Conservation (phyloP, 768 basidiomycete species). For the Russula foetens region DNA sequence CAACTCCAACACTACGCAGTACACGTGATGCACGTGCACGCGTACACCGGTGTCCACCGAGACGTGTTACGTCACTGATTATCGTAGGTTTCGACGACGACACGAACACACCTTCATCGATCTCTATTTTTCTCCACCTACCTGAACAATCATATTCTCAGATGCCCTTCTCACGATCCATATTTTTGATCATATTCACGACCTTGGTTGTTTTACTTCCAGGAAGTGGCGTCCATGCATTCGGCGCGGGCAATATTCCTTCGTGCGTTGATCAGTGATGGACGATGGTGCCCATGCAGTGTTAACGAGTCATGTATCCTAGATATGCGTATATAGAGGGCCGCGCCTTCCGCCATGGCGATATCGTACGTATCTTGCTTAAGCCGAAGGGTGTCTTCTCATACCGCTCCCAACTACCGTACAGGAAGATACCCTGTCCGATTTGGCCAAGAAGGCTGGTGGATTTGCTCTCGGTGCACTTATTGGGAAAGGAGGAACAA, state of each 20-base stretch:
- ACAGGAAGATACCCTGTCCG: slow-evolving; percentile 64
- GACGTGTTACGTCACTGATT: too few species aligned
- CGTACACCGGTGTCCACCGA: too few species aligned
- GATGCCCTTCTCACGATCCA: slow-evolving; percentile 7
- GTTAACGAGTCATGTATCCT: not conserved
- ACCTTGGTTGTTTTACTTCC: slow-evolving; percentile 48
- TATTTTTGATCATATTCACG: slow-evolving; percentile 36
- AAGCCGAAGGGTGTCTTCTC: slow-evolving; percentile 11
- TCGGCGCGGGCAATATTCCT: slow-evolving; percentile 85
- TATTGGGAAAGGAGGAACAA: slow-evolving; percentile 46
- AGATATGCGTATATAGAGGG: slow-evolving; percentile 85
- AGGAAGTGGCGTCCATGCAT: slow-evolving; percentile 55
- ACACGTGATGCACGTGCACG: too few species aligned
- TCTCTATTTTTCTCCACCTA: not conserved
- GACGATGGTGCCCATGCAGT: not conserved
- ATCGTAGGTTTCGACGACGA: too few species aligned
- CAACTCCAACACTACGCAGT: too few species aligned
- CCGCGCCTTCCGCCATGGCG: slow-evolving; percentile 80
- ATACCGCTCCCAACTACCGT: slow-evolving; percentile 19
- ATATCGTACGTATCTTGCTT: slow-evolving; percentile 45
- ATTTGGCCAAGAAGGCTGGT: slow-evolving; percentile 49
- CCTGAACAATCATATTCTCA: not conserved
- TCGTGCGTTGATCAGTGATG: not conserved
- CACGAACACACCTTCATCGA: too few species aligned
- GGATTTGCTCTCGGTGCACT: slow-evolving; percentile 52